phyloP scores from a whole-genome alignment of 1,284 basidiomycete genomes.

The Coniophora puteana region DNA sequence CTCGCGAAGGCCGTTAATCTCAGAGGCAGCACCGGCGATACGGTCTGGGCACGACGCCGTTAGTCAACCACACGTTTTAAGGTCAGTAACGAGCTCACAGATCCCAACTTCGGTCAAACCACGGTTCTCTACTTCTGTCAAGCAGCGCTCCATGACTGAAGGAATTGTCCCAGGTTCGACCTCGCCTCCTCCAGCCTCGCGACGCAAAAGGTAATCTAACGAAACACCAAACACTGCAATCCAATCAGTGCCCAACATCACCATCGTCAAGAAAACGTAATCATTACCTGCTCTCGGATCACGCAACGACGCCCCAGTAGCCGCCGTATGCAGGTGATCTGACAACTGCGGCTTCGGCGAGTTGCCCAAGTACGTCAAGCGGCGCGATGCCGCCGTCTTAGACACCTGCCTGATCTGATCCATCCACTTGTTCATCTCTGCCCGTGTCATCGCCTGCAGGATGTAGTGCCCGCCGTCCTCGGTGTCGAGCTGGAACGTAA shows the following conservation, averaged over 20 bases:
- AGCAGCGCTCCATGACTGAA: slow-evolving; percentile 57
- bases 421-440: slow-evolving; percentile 74
- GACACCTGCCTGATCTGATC: slow-evolving; percentile 67
- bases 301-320: slow-evolving; percentile 32
- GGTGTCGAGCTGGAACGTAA: slow-evolving; percentile 75
- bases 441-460: slow-evolving; percentile 63
- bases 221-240: slow-evolving; percentile 73
- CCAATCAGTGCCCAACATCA: slow-evolving; percentile 9
- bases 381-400: slow-evolving; percentile 66
- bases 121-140: slow-evolving; percentile 67
- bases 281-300: slow-evolving; percentile 64
- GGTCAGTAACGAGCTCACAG: slow-evolving; percentile 47
- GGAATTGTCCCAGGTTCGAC: slow-evolving; percentile 59
- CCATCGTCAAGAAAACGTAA: background rate
- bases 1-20: slow-evolving; percentile 66
- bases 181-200: slow-evolving; percentile 52
- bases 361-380: slow-evolving; percentile 77
- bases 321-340: slow-evolving; percentile 54
- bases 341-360: slow-evolving; percentile 64
- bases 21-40: slow-evolving; percentile 72
- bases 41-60: slow-evolving; percentile 62
- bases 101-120: slow-evolving; percentile 80
- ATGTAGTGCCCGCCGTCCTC: slow-evolving; percentile 83
- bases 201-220: slow-evolving; percentile 59
- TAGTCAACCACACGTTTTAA: slow-evolving; percentile 4